Base-by-base conservation (phyloP, 164 flowering plant genomes). In the Euptelea pleiosperma region DNA sequence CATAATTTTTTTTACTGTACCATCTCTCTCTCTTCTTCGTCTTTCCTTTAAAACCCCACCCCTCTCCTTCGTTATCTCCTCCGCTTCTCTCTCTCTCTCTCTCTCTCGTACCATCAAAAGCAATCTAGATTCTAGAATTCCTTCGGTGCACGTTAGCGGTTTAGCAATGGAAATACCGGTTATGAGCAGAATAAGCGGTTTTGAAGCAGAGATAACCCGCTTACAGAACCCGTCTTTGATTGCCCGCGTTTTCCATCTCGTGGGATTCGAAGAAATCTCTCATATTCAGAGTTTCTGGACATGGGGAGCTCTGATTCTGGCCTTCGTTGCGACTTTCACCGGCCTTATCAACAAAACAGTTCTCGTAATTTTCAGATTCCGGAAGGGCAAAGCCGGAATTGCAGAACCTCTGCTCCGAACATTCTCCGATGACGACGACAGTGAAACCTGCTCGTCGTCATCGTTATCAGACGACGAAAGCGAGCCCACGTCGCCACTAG, bases 111-210 rank as follows among this genome's bases (percentile, higher is more conserved):
- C n/a, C n/a, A n/a, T n/a, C n/a, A n/a, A n/a, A n/a, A n/a, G n/a
- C n/a, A n/a, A n/a, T n/a, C n/a, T n/a, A n/a, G n/a, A n/a, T n/a
- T n/a, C n/a, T n/a, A n/a, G n/a, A n/a, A n/a, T n/a, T n/a, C n/a
- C n/a, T n/a, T n/a, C n/a, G 6, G 37, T 24, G 31, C 58, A 40
- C 39, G 30, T 40, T 42, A 41, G 42, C 18, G 7, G 12, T 15
- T 24, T 8, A 16, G 31, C 41, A 28, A 84, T 86, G 94, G 87
- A 82, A 48, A 60, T 84, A 19, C 78, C 85, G 1, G 79, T 81
- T 3, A 58, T 84, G 22, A 67, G 68, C 46, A 67, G 80, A 58
- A 68, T 89, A 8, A 67, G 68, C 41, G 79, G 78, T 30, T 75
- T 84, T 42, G 84, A 89, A 45, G 76, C 77, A 5, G 77, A 76